Conservation (phyloP, 129 eudicot species). For the Helianthus tuberosus region DNA sequence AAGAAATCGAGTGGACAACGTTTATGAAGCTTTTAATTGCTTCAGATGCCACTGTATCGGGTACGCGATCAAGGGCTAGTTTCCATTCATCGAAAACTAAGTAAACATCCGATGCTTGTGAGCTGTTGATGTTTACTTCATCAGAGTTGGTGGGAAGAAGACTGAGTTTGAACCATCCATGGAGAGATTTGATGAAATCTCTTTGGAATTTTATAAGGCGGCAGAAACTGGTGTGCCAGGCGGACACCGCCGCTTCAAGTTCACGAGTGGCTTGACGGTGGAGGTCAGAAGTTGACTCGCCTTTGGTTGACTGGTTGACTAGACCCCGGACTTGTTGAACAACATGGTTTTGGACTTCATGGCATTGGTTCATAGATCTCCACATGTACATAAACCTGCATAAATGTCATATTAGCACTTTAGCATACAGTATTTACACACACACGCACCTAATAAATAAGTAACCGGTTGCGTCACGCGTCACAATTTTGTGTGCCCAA, state of each 20-base stretch:
- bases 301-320: constrained; percentile 55
- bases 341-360: constrained; percentile 79
- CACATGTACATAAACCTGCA: constrained; percentile 98
- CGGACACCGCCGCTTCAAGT: constrained; percentile 84
- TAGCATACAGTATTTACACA: not conserved
- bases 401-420: not conserved
- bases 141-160: constrained; percentile 59
- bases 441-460: not conserved
- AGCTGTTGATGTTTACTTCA: constrained; percentile 32
- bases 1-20: constrained; percentile 75
- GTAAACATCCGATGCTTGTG: constrained; percentile 58
- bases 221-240: constrained; percentile 94
- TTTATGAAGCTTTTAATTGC: constrained; percentile 90
- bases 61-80: constrained; percentile 79
- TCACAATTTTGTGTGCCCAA: not conserved
- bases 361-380: constrained; percentile 92
- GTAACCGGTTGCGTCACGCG: not conserved
- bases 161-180: constrained; percentile 87
- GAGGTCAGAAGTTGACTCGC: constrained; percentile 79
- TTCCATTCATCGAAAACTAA: constrained; percentile 84
- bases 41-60: constrained; percentile 92
- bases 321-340: constrained; percentile 97
- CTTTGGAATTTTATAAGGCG: constrained; percentile 81
- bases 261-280: constrained; percentile 94
- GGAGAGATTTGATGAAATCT: constrained; percentile 81